Base-by-base conservation (phyloP, 352 stramenopile species). In the Phytopythium sindhum region DNA sequence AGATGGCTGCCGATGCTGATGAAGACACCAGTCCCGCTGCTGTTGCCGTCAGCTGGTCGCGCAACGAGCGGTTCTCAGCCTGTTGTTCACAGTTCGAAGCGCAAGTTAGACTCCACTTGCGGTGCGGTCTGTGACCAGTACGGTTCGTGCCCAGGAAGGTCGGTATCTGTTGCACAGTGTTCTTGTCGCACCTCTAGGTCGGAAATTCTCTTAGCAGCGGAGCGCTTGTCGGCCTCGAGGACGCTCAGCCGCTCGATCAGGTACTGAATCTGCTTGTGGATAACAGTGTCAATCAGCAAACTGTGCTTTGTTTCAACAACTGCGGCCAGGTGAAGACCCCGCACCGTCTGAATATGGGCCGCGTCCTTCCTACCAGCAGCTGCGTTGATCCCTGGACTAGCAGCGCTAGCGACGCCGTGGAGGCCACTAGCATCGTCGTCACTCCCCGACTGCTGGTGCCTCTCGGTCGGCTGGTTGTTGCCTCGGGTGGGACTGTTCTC, bases 181-280 rank as follows among this genome's bases (percentile, higher is more conserved):
- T 21, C 23, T 6, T 29, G 2, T 52, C 61, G 37, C 57, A 88
- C 81, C 73, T 90, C 77, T 14, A 90, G 23, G 10, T 61, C 77
- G 28, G 63, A 55, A 50, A 87, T 69, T 26, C 77, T 75, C 19
- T 64, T 45, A 50, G 66, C 62, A 11, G 60, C 76, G 53, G 75
- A 77, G 28, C 68, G 64, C 45, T 79, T 74, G 41, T 83, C 75
- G 2, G 66, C 68, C 26, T 90, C 81, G 33, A 88, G 66, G 12
- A 68, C 70, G 31, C 70, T 84, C 44, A 90, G 60, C 35, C 73
- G 68, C 61, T 86, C 78, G 8, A 82, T 74, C 0, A 90, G 67
- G 44, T 83, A 77, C 48, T 86, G 73, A 35, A 90, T 87, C 81
- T 90, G 62, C 42, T 47, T 26, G 26, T 39, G 55, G 24, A 24